Percentiles rank a stretch among this genome's conserved stretches.
These are phyloP conservation scores for Diplodia corticola DNA, from an alignment of 2,329 filamentous ascomycete genomes.

Conservation along the genomic window DNA sequence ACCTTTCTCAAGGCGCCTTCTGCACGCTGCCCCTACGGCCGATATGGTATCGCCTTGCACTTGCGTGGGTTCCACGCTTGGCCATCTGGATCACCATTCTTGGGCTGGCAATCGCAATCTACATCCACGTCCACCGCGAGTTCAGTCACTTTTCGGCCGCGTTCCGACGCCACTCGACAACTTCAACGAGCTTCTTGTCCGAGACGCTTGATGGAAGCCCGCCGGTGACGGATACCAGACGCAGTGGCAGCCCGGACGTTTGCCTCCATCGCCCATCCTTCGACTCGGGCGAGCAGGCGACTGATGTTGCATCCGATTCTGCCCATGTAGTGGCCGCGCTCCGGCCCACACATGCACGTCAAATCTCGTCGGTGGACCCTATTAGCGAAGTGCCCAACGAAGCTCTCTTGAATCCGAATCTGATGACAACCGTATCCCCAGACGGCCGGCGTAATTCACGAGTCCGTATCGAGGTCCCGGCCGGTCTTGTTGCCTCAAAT, in stretches of 20 bases:
- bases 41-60: constrained; percentile 66
- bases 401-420: neutral
- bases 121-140: constrained; percentile 52
- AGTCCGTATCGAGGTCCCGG: constrained; percentile 9
- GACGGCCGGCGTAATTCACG: constrained; percentile 9
- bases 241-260: neutral
- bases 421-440: neutral
- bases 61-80: constrained; percentile 75
- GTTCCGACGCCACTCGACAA: neutral
- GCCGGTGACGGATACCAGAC: neutral
- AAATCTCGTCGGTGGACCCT: neutral
- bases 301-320: neutral
- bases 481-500: neutral
- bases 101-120: constrained; percentile 67
- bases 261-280: neutral
- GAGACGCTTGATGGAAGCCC: neutral
- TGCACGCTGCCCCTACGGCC: constrained; percentile 69
- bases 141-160: constrained; percentile 13
- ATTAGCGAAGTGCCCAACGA: neutral
- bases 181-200: neutral
- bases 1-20: constrained; percentile 64
- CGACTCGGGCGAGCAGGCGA: neutral
- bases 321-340: neutral
- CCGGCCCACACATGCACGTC: neutral
- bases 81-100: constrained; percentile 66